phyloP scores from a whole-genome alignment of 2,329 filamentous ascomycete species.

The Dothideomycetes sp. region DNA sequence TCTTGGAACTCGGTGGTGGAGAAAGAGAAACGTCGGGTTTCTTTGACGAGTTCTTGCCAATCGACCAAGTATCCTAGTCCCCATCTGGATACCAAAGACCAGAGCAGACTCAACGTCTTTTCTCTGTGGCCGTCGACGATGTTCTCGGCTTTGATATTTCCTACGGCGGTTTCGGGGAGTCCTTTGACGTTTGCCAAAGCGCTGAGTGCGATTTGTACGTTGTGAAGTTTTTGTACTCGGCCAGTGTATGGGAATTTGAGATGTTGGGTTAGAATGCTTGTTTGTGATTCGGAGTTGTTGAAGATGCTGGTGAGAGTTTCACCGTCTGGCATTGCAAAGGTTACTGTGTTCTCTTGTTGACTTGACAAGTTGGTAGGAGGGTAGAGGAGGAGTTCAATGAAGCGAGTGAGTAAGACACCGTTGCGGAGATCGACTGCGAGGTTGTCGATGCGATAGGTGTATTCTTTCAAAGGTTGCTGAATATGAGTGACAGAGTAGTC shows the following conservation, averaged over 20 bases:
- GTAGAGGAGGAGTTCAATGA: slow-evolving; percentile 51
- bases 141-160: slow-evolving; percentile 44
- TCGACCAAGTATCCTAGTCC: slow-evolving; percentile 47
- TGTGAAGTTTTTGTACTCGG: slow-evolving; percentile 49
- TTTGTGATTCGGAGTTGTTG: slow-evolving; percentile 27
- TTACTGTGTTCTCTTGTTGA: slow-evolving; percentile 30
- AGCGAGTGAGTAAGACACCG: slow-evolving; percentile 49
- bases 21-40: slow-evolving; percentile 23
- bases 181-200: slow-evolving; percentile 34
- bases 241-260: slow-evolving; percentile 50
- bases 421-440: slow-evolving; percentile 55
- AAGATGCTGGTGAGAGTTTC: slow-evolving; percentile 33
- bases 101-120: slow-evolving; percentile 53
- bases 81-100: slow-evolving; percentile 50
- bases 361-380: slow-evolving; percentile 20
- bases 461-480: slow-evolving; percentile 51
- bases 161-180: slow-evolving; percentile 33
- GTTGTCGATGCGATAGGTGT: slow-evolving; percentile 48
- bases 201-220: slow-evolving; percentile 48
- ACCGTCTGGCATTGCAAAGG: slow-evolving; percentile 37
- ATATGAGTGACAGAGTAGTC: slow-evolving; percentile 46
- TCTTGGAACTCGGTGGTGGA: not conserved
- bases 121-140: slow-evolving; percentile 57
- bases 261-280: slow-evolving; percentile 45
- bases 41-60: slow-evolving; percentile 44